Conservation (phyloP, 2,329 filamentous ascomycete genomes). For the Colletotrichum sidae region DNA sequence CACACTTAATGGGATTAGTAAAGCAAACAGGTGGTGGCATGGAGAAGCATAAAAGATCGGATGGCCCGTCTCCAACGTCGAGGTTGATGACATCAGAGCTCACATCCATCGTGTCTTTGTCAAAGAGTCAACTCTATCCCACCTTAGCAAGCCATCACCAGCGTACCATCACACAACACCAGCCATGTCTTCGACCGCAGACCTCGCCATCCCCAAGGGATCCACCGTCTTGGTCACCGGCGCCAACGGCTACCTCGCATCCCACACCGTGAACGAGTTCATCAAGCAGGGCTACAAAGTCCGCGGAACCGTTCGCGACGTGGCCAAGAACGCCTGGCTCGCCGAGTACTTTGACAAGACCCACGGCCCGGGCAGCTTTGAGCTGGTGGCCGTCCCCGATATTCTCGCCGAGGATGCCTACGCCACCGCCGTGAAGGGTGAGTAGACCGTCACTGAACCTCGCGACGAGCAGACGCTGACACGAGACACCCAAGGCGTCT, state of each 20-base stretch:
- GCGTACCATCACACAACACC: not conserved
- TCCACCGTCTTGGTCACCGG: conserved; percentile 55
- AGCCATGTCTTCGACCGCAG: conserved; percentile 12
- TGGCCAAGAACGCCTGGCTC: conserved; percentile 48
- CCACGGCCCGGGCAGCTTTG: conserved; percentile 49
- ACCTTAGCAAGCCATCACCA: not conserved
- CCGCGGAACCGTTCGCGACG: conserved; percentile 55
- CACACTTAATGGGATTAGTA: too few relatives aligned
- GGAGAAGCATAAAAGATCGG: too few relatives aligned
- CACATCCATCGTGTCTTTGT: too few relatives aligned
- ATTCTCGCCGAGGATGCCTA: conserved; percentile 44
- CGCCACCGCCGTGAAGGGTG: conserved; percentile 44
- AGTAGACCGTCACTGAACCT: not conserved
- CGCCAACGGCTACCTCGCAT: conserved; percentile 54
- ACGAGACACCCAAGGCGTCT: conserved; percentile 12
- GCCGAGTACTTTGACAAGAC: conserved; percentile 43
- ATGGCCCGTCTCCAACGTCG: too few relatives aligned
- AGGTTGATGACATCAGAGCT: too few relatives aligned
- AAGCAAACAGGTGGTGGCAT: too few relatives aligned
- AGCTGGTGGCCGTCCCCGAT: conserved; percentile 48
- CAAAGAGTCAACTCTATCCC: too few relatives aligned
- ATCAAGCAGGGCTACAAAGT: conserved; percentile 55
- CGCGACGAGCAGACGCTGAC: too few relatives aligned
- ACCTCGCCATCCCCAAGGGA: conserved; percentile 40
- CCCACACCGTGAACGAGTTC: conserved; percentile 53